Evolutionary conservation across 495 filamentous ascomycete species (phyloP), one percentile per base, ranked within the genome.

Genomic region (Penicillium egyptiacum): DNA sequence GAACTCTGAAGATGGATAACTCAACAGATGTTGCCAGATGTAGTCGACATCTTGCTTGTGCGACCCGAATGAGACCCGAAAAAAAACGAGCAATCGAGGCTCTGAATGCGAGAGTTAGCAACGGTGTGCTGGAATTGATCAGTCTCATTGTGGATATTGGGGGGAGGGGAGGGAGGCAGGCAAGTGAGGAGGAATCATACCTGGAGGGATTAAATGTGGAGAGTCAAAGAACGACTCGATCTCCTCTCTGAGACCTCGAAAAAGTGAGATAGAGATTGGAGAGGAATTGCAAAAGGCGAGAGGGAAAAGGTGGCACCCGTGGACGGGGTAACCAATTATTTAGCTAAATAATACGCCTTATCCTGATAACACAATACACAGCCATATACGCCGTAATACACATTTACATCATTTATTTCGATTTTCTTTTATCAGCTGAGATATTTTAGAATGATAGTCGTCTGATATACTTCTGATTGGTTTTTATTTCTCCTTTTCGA

Each of bases 41-140:
- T 55, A 57, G 63, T 66, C 68, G 74, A 74, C 75, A 78, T 78
- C 61, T 72, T 77, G 75, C 62, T 71, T 65, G 60, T 56, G 53
- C 50, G 58, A 70, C 67, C 64, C 22, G 31, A 50, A 16, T 31
- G 30, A 43, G 41, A 40, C 53, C 56, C 58, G 49, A 46, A 59
- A 37, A 37, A 37, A 50, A 50, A 53, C 48, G 40, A 53, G 22
- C 44, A 22, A 60, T 59, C 44, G 51, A 35, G 39, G 31, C 42
- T 55, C 42, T 55, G 42, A 17, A 39, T 23, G 43, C 22, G 53
- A 55, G 33, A 43, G 53, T 55, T 47, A 55, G 53, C 53, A 43
- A 16, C 20, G 31, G 31, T 35, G 20, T 16, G 19, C 30, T 35
- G 33, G 12, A 23, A 53, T 42, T 22, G 50, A 43, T 22, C 37